Evolutionary conservation across 2,329 filamentous ascomycete genomes (phyloP).

Genomic region (Passalora sequoiae): DNA sequence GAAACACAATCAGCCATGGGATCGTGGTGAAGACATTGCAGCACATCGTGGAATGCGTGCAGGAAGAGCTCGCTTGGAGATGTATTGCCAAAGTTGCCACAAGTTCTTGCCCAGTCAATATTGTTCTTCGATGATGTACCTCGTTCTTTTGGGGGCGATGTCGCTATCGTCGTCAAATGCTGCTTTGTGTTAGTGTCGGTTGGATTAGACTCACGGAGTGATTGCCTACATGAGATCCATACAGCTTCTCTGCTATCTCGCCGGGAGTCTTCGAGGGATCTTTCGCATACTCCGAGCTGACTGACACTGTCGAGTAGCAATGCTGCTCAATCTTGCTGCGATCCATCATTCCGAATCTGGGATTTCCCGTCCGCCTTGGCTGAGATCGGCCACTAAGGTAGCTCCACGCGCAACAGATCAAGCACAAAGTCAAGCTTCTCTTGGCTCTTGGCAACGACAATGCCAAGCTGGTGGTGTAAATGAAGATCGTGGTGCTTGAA

Average conservation of each 20-base stretch:
- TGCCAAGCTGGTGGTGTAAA: not conserved
- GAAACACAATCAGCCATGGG: constrained; percentile 51
- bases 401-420: not conserved
- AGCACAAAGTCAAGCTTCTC: constrained; percentile 1
- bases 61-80: constrained; percentile 64
- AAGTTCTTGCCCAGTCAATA: constrained; percentile 52
- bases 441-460: not conserved
- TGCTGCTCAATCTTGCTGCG: constrained; percentile 21
- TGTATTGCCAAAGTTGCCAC: constrained; percentile 62
- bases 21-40: constrained; percentile 52
- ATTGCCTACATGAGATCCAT: constrained; percentile 20
- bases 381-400: constrained; percentile 5
- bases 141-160: constrained; percentile 11
- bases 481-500: not conserved
- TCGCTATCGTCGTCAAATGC: constrained; percentile 24
- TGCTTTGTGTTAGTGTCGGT: not conserved
- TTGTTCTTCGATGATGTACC: constrained; percentile 7
- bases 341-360: not conserved
- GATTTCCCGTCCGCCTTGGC: constrained; percentile 5
- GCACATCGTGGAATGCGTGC: constrained; percentile 60
- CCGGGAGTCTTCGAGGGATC: constrained; percentile 24
- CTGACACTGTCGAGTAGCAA: constrained; percentile 21
- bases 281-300: constrained; percentile 25
- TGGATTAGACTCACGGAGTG: not conserved
- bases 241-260: constrained; percentile 25